phyloP scores from a whole-genome alignment of 495 filamentous ascomycete genomes.

The Hypoxylon subgilvum region DNA sequence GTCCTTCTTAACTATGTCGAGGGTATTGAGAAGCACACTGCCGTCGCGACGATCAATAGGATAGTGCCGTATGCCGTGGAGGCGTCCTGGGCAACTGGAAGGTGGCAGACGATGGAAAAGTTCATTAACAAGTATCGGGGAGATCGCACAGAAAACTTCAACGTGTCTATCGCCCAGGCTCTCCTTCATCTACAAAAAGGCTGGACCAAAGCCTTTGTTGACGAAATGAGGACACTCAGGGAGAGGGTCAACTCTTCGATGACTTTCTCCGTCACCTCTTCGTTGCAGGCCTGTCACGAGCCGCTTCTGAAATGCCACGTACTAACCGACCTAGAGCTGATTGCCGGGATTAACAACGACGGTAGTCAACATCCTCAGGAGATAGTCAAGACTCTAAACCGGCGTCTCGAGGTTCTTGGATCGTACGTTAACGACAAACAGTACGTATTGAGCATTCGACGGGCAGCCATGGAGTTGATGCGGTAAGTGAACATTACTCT shows the following conservation, averaged over 20 bases:
- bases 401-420: constrained; percentile 82
- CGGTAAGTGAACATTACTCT: constrained; percentile 51
- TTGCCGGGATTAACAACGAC: constrained; percentile 59
- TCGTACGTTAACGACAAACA: constrained; percentile 90
- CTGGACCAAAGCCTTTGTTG: constrained; percentile 59
- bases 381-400: constrained; percentile 66
- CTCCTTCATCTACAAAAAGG: constrained; percentile 68
- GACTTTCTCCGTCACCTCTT: constrained; percentile 73
- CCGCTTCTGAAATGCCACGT: constrained; percentile 82
- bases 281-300: constrained; percentile 81
- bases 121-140: constrained; percentile 64
- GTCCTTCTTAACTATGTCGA: constrained; percentile 84
- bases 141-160: constrained; percentile 72
- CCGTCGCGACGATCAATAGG: constrained; percentile 56
- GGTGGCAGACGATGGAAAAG: constrained; percentile 75
- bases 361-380: constrained; percentile 47
- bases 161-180: constrained; percentile 76
- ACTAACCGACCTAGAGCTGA: constrained; percentile 82
- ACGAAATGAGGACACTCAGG: constrained; percentile 67
- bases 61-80: constrained; percentile 83
- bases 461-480: constrained; percentile 82
- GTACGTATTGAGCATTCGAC: constrained; percentile 84
- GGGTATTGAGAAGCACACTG: constrained; percentile 63
- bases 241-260: constrained; percentile 74
- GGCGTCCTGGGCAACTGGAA: constrained; percentile 85